Evolutionary conservation across 2,329 filamentous ascomycete species (phyloP), one percentile per base, ranked within the genome.

Genomic region (Aspergillus piperis): DNA sequence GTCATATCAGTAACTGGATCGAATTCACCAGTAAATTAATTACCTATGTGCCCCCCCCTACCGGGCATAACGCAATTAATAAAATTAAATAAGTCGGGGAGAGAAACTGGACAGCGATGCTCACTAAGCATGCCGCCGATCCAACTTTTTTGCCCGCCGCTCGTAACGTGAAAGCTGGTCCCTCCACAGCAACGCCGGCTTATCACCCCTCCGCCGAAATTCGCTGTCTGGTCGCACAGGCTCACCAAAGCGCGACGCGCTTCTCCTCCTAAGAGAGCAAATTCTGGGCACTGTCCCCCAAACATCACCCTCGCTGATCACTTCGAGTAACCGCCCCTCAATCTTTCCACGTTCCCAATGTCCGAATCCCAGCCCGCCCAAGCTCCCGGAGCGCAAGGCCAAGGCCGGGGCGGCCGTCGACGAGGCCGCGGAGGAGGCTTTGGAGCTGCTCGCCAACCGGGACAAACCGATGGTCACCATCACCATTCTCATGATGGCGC

Each of bases 381-480:
- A 44, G 58, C 65, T 27, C 57, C 55, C 54, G 66, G 64, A 55
- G 69, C 71, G 58, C 69, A 72, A 69, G 63, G 78, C 56, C 77
- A 81, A 64, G 80, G 78, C 62, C 73, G 79, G 65, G 75, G 78
- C 67, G 70, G 71, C 63, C 73, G 72, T 61, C 75, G 77, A 57
- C 75, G 79, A 57, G 75, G 77, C 44, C 71, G 77, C 56, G 72
- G 79, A 66, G 74, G 76, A 53, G 67, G 61, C 8, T 53, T 51
- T 23, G 49, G 57, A 30, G 50, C 27, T 54, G 27, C 62, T 63
- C 73, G 68, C 25, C 68, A 70, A 48, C 49, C 64, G 36, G 71
- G 62, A 63, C 71, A 67, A 47, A 64, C 62, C 61, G 76, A 73
- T 58, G 65, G 57, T 60, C 73, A 64, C 42, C 64, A 64, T n/a